A percentile compares a stretch with the other conserved stretches of the same genome.
phyloP scores from a whole-genome alignment of 192 early-diverging fungal species.

The Linnemannia exigua region DNA sequence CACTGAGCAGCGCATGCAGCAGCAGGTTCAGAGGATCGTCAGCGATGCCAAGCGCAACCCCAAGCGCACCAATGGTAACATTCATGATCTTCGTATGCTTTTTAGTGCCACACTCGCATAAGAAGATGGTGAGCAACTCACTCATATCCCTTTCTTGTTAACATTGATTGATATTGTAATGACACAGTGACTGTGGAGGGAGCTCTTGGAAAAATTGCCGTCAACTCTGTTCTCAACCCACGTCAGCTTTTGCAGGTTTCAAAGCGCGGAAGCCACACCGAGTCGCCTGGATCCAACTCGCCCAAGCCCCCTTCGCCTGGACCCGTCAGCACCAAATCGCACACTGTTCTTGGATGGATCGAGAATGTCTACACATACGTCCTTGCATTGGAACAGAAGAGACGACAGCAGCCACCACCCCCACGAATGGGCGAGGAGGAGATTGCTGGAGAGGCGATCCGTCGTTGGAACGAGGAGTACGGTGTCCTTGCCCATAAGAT shows the following conservation, averaged over 20 bases:
- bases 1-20: constrained; percentile 80
- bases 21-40: constrained; percentile 97
- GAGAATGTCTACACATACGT: constrained; percentile 87
- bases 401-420: constrained; percentile 74
- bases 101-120: not conserved
- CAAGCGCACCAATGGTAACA: constrained; percentile 82
- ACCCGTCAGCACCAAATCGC: constrained; percentile 65
- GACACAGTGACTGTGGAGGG: constrained; percentile 88
- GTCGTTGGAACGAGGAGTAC: constrained; percentile 66
- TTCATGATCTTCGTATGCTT: not conserved
- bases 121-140: not conserved
- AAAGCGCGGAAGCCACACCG: constrained; percentile 51
- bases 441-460: constrained; percentile 62
- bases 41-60: constrained; percentile 91
- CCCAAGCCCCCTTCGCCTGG: constrained; percentile 55
- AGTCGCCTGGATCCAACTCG: constrained; percentile 32
- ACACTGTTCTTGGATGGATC: constrained; percentile 73
- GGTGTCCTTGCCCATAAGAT: constrained; percentile 64
- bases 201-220: constrained; percentile 94
- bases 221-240: constrained; percentile 91
- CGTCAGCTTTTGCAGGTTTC: constrained; percentile 86
- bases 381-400: constrained; percentile 86
- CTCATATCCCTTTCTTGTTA: not conserved
- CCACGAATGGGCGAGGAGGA: constrained; percentile 68
- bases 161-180: not conserved